Conservation (phyloP, 2,329 filamentous ascomycete genomes). For the Lojkania enalia region DNA sequence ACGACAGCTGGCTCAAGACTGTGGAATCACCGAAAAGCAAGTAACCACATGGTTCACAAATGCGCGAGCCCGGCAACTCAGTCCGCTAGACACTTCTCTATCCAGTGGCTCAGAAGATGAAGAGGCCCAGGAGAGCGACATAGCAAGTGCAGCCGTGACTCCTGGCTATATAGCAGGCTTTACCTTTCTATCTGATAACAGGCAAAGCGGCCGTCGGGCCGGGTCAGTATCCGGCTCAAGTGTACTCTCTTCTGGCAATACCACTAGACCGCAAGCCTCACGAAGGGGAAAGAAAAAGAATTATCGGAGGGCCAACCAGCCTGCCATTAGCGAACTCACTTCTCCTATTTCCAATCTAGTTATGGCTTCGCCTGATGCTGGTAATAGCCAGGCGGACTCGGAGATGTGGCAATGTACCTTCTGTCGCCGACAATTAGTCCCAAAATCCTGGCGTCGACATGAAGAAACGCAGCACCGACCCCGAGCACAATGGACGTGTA, state of each 20-base stretch:
- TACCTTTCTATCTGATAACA: slow-evolving; percentile 10
- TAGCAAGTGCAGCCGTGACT: slow-evolving; percentile 15
- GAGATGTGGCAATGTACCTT: slow-evolving; percentile 43
- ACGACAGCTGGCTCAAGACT: slow-evolving; percentile 30
- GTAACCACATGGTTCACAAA: slow-evolving; percentile 44
- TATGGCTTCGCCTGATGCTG: no score
- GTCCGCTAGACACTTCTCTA: slow-evolving; percentile 16
- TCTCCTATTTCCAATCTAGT: background rate
- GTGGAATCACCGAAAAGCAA: slow-evolving; percentile 40
- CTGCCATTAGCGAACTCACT: slow-evolving; percentile 12
- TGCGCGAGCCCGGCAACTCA: slow-evolving; percentile 34
- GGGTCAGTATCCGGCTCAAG: slow-evolving; percentile 15
- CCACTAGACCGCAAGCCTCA: slow-evolving; percentile 11
- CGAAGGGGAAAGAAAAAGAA: slow-evolving; percentile 44
- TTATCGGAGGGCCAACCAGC: slow-evolving; percentile 27
- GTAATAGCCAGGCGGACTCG: slow-evolving; percentile 1
- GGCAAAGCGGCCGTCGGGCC: slow-evolving; percentile 3
- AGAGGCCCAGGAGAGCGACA: slow-evolving; percentile 15
- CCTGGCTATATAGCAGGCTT: slow-evolving; percentile 12
- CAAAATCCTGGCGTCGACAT: slow-evolving; percentile 43
- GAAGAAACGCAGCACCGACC: slow-evolving; percentile 43
- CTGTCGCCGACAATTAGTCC: slow-evolving; percentile 29
- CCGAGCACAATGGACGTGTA: slow-evolving; percentile 40
- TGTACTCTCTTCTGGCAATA: slow-evolving; percentile 6
- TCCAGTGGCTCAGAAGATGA: slow-evolving; percentile 26